Evolutionary conservation across 148 eudicot genomes (phyloP).

Genomic region (Arbutus unedo): DNA sequence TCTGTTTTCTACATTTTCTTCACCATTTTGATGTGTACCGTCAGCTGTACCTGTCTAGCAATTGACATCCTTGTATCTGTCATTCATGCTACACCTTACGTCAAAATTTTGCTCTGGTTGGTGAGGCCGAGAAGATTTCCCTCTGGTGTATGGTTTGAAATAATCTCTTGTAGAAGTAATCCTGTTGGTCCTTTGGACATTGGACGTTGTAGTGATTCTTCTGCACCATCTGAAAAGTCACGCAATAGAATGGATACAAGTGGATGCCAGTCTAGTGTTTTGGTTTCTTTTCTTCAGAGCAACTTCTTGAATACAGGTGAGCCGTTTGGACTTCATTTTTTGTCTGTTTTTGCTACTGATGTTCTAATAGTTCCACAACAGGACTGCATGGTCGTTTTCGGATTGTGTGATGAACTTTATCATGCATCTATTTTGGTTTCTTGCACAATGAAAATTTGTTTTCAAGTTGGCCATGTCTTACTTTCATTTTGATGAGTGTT

Average conservation of each 20-base stretch:
- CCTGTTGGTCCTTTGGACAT: slow-evolving; percentile 22
- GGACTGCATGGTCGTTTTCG: background rate
- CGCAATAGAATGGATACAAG: slow-evolving; percentile 22
- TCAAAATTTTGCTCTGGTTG: slow-evolving; percentile 67
- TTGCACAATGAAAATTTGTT: background rate
- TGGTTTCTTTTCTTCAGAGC: slow-evolving; percentile 70
- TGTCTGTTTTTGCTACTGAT: background rate
- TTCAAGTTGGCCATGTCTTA: background rate
- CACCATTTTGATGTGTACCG: slow-evolving; percentile 58
- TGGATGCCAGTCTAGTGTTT: slow-evolving; percentile 29
- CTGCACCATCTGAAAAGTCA: slow-evolving; percentile 26
- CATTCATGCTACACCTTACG: slow-evolving; percentile 85
- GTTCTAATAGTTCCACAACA: background rate
- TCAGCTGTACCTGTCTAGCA: slow-evolving; percentile 39
- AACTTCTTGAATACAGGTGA: slow-evolving; percentile 63
- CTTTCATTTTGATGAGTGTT: background rate
- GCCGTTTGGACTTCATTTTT: slow-evolving; percentile 19
- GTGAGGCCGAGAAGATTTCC: slow-evolving; percentile 71
- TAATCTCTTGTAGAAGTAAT: slow-evolving; percentile 30
- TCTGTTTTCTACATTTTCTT: slow-evolving; percentile 90
- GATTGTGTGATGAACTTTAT: background rate
- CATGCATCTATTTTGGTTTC: slow-evolving; percentile 8
- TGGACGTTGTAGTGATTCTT: slow-evolving; percentile 18
- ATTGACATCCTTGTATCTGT: slow-evolving; percentile 58
- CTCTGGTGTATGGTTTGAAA: slow-evolving; percentile 77